These are phyloP conservation scores for Carpinus fangiana DNA, from an alignment of 306 rosid genomes.

Conservation along the genomic window DNA sequence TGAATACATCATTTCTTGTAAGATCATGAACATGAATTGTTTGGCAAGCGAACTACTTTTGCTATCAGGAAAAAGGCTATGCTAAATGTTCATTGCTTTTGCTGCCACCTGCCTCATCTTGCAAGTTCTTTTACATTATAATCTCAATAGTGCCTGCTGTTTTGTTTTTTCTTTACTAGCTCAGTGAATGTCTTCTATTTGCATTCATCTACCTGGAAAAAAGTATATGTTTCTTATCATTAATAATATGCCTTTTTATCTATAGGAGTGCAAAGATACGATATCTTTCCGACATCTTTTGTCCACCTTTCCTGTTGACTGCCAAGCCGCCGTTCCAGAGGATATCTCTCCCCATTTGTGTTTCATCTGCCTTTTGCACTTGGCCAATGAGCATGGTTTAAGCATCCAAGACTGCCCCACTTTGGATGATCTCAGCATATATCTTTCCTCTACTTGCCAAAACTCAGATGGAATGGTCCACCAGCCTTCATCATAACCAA, in stretches of 20 bases:
- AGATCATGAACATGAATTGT: background rate
- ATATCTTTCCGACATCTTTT: conserved; percentile 24
- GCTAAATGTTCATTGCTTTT: background rate
- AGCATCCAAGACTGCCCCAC: conserved; percentile 23
- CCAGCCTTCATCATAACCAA: conserved; percentile 16
- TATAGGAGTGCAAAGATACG: conserved; percentile 12
- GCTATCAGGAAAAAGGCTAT: background rate
- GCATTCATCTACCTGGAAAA: background rate
- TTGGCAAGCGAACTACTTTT: background rate
- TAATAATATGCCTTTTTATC: background rate
- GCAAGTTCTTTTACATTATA: background rate
- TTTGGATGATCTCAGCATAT: conserved; percentile 31
- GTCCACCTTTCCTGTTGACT: conserved; percentile 26
- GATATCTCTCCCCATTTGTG: conserved; percentile 39
- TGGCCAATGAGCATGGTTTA: conserved; percentile 30
- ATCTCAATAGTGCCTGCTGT: background rate
- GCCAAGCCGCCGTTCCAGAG: conserved; percentile 16
- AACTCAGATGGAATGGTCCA: conserved; percentile 1
- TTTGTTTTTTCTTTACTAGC: background rate
- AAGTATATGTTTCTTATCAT: background rate
- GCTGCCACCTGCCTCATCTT: background rate
- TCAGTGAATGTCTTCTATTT: background rate
- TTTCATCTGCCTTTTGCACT: conserved; percentile 36
- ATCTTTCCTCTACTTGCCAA: conserved; percentile 15
- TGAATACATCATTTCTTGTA: background rate